Base-by-base conservation (phyloP, 495 filamentous ascomycete genomes). In the Thermothielavioides terrestris region DNA sequence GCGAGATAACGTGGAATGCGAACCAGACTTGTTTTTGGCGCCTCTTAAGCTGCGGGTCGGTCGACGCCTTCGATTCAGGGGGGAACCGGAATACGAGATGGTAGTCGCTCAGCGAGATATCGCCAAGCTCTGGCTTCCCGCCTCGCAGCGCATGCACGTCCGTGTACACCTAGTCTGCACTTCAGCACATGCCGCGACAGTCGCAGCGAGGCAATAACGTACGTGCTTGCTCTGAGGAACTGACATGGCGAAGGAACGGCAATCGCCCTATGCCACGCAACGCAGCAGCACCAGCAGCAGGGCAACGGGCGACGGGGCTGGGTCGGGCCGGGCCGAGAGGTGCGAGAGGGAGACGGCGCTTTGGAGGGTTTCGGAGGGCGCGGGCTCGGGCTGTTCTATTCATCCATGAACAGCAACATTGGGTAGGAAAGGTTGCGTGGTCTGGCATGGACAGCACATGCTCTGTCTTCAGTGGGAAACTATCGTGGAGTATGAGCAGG, bases 1-100 rank as follows among this genome's bases (percentile, higher is more conserved):
- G 79, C 9, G 80, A 75, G 60, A 97, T 89, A 58, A 96, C 87
- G 25, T 89, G 90, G 63, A 94, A 98, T 14, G 91, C 88, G 46
- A 98, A 85, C 87, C 90, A 96, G 44, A 85, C 76, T 62, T 94
- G 85, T 62, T 79, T 82, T 15, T 50, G 50, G 21, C 47, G 50
- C n/a, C 81, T 77, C 57, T 75, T 78, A 9, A 66, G 48, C 20
- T 53, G 45, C 34, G 53, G 47, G 49, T 68, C 57, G 54, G 55
- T 23, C 22, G 57, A n/a, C 42, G 35, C 47, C 30, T 45, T 42
- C 12, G 63, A 65, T 17, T 61, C 54, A 17, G 68, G 60, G 11
- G 63, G 59, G 26, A 64, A 65, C 21, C 59, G 65, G 54, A 67
- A 71, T 38, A 69, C 58, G 36, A 69, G 57, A 48, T 66, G 67